Evolutionary conservation across 257 asterid species (phyloP), one percentile per base, ranked within the genome.

Genomic region (Capsicum chinense): DNA sequence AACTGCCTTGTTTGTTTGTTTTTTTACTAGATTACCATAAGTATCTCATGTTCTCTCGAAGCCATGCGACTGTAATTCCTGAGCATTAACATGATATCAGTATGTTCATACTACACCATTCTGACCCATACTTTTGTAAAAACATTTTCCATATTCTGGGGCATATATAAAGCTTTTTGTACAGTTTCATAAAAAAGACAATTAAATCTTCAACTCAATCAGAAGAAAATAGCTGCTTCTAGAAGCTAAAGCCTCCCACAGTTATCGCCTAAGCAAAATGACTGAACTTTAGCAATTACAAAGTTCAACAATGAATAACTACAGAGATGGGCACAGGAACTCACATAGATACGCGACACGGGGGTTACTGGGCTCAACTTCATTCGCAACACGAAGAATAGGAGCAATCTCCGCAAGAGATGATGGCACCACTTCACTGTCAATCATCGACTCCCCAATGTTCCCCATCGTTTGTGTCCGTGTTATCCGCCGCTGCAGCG

Each of bases 311-410:
- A 52, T 13, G 15, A 54, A 76, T 26, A 26, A 54, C 81, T 76
- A 26, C 21, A 76, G 44, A 12, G 47, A 76, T 52, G 60, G 9
- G 78, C 15, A 2, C 2, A 68, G 80, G 74, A 78, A 52, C 99
- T 93, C 92, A 97, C 98, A 97, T 48, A 97, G 94, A 89, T 97
- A 97, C n/a, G 99, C 97, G 47, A 97, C 99, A 68, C 99, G 98
- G 63, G 99, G 97, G 85, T 97, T 95, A 95, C 95, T 93, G 33
- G 93, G 93, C 93, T 97, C 99, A 59, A 97, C 98, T 91, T 97
- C 99, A 93, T 97, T 97, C 71, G 99, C 99, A 86, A 97, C 99
- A 90, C 99, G 99, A 79, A 97, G 98, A 91, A 97, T 95, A 44
- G 99, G 99, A 66, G 99, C 99, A 56, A 97, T 97, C 89, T 97